A percentile compares a stretch with the other conserved stretches of the same genome.
phyloP scores from a whole-genome alignment of 208 protist genomes.

The Balamuthia mandrillaris region DNA sequence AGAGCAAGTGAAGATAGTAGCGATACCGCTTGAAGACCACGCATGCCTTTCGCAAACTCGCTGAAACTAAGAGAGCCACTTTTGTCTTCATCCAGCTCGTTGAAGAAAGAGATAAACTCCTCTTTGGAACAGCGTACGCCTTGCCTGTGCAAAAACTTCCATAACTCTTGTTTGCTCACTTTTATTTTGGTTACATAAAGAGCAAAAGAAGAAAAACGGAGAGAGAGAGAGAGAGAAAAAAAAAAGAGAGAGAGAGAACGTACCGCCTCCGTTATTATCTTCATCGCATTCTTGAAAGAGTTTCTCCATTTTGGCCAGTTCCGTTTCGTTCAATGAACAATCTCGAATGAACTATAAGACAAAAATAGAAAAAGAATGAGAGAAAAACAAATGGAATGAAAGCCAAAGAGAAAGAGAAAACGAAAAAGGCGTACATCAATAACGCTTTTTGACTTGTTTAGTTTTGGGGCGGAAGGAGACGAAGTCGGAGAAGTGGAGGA shows the following conservation, averaged over 20 bases:
- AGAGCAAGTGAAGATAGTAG: no score
- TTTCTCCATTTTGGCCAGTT: slow-evolving; percentile 4
- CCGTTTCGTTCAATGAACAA: neutral
- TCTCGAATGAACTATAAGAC: neutral
- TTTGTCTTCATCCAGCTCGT: slow-evolving; percentile 25
- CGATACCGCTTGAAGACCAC: no score
- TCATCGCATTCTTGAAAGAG: slow-evolving; percentile 33
- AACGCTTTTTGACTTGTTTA: neutral
- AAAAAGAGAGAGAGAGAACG: neutral
- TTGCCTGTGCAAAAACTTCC: slow-evolving; percentile 36
- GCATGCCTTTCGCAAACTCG: slow-evolving; percentile 7
- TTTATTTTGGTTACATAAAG: neutral
- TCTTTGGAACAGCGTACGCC: slow-evolving; percentile 14
- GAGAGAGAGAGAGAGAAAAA: neutral
- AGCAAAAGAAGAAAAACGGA: neutral
- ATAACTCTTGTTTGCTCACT: slow-evolving; percentile 18
- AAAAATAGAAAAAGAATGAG: neutral
- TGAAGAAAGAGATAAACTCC: slow-evolving; percentile 22
- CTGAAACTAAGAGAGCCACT: slow-evolving; percentile 12
- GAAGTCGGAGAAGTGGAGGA: no score
- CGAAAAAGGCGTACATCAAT: neutral
- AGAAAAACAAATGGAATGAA: neutral
- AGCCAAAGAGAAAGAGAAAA: neutral
- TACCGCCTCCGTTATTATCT: neutral
- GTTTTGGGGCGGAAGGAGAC: neutral